phyloP scores from a whole-genome alignment of 225 moss, liverwort and hornwort genomes.

The Rhytidiadelphus loreus region DNA sequence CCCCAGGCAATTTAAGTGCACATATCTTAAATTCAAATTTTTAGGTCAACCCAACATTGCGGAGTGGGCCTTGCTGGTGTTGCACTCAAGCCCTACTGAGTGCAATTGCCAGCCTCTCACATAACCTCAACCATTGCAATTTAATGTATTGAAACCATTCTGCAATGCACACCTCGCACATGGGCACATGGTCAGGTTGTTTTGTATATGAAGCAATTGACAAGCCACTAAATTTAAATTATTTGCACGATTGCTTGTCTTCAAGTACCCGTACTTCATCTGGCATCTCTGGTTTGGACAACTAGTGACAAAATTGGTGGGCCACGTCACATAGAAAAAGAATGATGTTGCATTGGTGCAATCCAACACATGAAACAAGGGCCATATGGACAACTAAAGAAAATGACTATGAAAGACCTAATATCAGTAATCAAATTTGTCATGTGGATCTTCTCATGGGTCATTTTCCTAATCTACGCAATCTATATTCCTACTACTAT shows the following conservation, averaged over 20 bases:
- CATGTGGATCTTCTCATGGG: not conserved
- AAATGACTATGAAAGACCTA: not conserved
- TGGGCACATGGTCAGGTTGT: not conserved
- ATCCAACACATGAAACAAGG: not conserved
- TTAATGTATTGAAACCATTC: not conserved
- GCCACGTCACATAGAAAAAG: not conserved
- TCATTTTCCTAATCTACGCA: too few relatives aligned
- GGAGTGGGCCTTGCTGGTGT: not conserved
- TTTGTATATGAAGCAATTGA: not conserved
- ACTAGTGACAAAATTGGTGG: not conserved
- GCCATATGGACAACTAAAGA: too few relatives aligned
- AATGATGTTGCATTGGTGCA: not conserved
- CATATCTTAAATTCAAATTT: not conserved
- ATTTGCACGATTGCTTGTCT: not conserved
- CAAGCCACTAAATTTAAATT: too few relatives aligned
- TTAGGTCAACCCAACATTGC: not conserved
- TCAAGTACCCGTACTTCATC: not conserved
- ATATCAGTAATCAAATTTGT: accelerated
- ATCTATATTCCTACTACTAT: not conserved
- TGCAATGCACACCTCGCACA: not conserved
- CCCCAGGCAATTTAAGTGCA: not conserved
- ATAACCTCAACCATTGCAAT: not conserved
- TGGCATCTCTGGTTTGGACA: not conserved
- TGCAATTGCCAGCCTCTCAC: not conserved
- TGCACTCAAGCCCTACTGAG: not conserved